Evolutionary conservation across 2,329 filamentous ascomycete genomes (phyloP), one percentile per base, ranked within the genome.

Genomic region (Elsinoe australis): DNA sequence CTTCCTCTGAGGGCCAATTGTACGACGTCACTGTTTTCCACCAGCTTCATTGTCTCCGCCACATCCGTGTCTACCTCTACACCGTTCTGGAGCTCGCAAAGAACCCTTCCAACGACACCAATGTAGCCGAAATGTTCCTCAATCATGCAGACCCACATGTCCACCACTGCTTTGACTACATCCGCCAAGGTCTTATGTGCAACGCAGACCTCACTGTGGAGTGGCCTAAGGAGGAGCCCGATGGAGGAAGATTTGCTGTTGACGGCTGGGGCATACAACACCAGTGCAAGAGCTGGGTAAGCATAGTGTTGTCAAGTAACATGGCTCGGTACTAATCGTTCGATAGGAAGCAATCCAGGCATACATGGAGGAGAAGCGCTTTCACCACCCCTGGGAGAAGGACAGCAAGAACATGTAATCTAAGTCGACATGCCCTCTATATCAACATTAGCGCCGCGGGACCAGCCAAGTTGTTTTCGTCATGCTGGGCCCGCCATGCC

Each of bases 1-100:
- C 53, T 6, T 54, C 54, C 5, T 34, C 50, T 5, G 46, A 53
- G 18, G 58, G 58, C 28, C 53, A 58, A 32, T 54, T 64, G 48
- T 65, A 63, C 55, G 59, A 59, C 35, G 57, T 60, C 34, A 57
- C 60, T n/a, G 44, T 65, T 38, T 65, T 61, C 54, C 62, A 65
- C 49, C 60, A 64, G 44, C 50, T 65, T 29, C 62, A 65, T 49
- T 65, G 63, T 44, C 56, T 65, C 1, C 42, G 49, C 12, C 56
- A 61, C 34, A 57, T 65, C 24, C 57, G 62, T 3, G 58, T 53
- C 1, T 59, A 59, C 42, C 50, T 55, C 17, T 60, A 54, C 47
- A 52, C 53, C 12, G 52, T 62, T 32, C 39, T 60, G 7, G 58
- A 57, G 5, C 47, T 47, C 10, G 36, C 58, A 18, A 52, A 55